Conservation (phyloP, 75 land plant genomes). For the Pinus albicaulis region DNA sequence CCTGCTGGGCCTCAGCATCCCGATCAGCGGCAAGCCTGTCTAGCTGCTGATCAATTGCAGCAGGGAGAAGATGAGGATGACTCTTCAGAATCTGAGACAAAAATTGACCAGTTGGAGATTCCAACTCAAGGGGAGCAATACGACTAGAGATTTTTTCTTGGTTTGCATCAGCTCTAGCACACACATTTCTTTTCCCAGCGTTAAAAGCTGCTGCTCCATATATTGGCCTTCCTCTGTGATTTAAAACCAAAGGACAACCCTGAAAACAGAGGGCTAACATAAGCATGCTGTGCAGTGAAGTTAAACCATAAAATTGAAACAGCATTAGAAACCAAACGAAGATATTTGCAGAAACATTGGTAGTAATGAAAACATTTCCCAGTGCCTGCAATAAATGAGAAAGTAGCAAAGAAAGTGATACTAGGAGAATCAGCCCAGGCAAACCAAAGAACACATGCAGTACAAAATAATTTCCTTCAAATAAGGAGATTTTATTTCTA, state of each 20-base stretch:
- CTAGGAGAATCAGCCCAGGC: too few species aligned
- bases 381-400: too few species aligned
- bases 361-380: too few species aligned
- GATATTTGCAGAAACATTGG: too few species aligned
- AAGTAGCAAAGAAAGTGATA: too few species aligned
- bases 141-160: constrained; percentile 8
- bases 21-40: constrained; percentile 58
- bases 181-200: neutral
- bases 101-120: constrained; percentile 72
- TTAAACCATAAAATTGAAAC: too few species aligned
- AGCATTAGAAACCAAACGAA: too few species aligned
- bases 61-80: constrained; percentile 77
- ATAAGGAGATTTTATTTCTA: too few species aligned
- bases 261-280: constrained; percentile 5
- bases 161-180: constrained; percentile 8
- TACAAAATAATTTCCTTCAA: too few species aligned
- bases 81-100: constrained; percentile 51
- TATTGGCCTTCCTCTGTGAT: neutral
- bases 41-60: constrained; percentile 78
- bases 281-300: too few species aligned
- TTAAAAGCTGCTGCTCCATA: neutral
- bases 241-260: constrained; percentile 1
- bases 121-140: constrained; percentile 57
- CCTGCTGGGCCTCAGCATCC: constrained; percentile 38
- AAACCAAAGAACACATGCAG: too few species aligned